Percentiles rank a stretch among this genome's conserved stretches.
Conservation (phyloP, 148 eudicot genomes). For the Vaccinium vitisidaea region DNA sequence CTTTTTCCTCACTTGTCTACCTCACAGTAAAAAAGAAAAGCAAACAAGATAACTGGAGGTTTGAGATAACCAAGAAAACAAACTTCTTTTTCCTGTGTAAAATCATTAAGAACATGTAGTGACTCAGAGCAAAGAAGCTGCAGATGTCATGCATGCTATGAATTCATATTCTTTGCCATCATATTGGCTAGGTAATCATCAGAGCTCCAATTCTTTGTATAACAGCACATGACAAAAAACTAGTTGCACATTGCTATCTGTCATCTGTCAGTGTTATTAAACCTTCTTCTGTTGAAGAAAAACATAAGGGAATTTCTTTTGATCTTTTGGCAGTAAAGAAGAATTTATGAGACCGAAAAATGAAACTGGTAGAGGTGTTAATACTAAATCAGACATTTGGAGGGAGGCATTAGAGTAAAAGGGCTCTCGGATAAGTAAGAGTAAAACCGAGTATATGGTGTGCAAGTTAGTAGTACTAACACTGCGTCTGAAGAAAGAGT, state of each 20-base stretch:
- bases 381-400: too few species aligned
- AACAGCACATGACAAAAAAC: neutral
- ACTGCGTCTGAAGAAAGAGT: too few species aligned
- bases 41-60: conserved; percentile 20
- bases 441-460: too few species aligned
- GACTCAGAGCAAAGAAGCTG: conserved; percentile 8
- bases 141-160: neutral
- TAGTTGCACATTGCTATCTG: neutral
- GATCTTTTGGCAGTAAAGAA: too few species aligned
- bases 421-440: too few species aligned
- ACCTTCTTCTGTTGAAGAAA: neutral
- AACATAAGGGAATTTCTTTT: neutral
- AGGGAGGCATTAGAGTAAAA: too few species aligned
- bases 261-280: neutral
- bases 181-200: conserved; percentile 4
- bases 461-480: too few species aligned
- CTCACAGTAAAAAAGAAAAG: conserved; percentile 19
- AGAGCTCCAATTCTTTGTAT: neutral
- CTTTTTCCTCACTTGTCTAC: conserved; percentile 16
- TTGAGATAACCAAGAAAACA: conserved; percentile 38
- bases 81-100: conserved; percentile 29
- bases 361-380: too few species aligned
- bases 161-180: conserved; percentile 3
- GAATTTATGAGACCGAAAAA: too few species aligned
- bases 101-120: conserved; percentile 31